phyloP scores from a whole-genome alignment of 164 flowering plant genomes.

The Malania oleifera region DNA sequence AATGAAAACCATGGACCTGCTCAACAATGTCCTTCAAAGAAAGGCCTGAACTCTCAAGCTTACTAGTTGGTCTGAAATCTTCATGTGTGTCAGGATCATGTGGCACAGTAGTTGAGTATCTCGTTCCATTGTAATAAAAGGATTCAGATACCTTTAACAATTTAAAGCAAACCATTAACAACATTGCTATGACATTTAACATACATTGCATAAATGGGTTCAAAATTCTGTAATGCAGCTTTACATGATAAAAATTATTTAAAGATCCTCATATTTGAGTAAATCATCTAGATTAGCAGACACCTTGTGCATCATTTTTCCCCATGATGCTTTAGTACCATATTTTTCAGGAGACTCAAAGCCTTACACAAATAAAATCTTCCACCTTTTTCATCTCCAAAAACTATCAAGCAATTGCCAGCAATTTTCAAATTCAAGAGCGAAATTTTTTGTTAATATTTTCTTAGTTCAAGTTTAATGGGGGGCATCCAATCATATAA shows the following conservation, averaged over 20 bases:
- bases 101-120: conserved; percentile 44
- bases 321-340: too few relatives aligned
- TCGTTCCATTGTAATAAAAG: conserved; percentile 29
- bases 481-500: too few relatives aligned
- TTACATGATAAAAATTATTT: background rate
- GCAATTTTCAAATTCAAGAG: too few relatives aligned
- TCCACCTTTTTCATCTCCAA: too few relatives aligned
- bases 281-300: too few relatives aligned
- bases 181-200: background rate
- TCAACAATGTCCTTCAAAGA: conserved; percentile 63
- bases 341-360: too few relatives aligned
- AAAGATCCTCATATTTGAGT: background rate
- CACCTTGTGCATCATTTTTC: too few relatives aligned
- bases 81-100: conserved; percentile 83
- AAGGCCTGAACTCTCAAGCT: conserved; percentile 39
- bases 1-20: conserved; percentile 38
- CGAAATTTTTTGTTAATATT: too few relatives aligned
- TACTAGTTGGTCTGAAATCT: conserved; percentile 73
- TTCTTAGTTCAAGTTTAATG: too few relatives aligned
- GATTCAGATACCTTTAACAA: conserved; percentile 35
- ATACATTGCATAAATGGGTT: background rate
- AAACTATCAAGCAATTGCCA: too few relatives aligned
- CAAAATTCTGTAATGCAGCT: background rate
- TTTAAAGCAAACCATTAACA: conserved; percentile 5
- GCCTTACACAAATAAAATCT: too few relatives aligned